phyloP scores from a whole-genome alignment of 768 basidiomycete genomes.

The Leucocoprinus sp. region DNA sequence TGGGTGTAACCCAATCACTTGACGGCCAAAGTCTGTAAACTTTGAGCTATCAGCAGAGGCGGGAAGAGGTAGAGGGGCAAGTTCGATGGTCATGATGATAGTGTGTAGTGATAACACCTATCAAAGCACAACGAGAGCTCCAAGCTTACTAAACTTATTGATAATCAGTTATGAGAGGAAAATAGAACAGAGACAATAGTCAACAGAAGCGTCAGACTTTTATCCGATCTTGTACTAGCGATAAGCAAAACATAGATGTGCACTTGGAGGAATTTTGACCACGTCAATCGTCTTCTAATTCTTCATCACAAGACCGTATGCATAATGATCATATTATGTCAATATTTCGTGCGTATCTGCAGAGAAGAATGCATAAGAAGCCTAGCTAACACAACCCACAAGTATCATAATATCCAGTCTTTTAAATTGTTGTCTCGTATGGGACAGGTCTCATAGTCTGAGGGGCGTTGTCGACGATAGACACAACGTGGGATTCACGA shows the following conservation, averaged over 20 bases:
- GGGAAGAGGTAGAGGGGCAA: slow-evolving; percentile 59
- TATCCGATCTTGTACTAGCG: not conserved
- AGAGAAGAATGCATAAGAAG: slow-evolving; percentile 12
- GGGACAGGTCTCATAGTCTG: slow-evolving; percentile 89
- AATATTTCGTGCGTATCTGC: slow-evolving; percentile 7
- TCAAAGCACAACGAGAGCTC: too few relatives aligned
- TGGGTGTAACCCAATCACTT: slow-evolving; percentile 65
- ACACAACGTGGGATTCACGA: slow-evolving; percentile 71
- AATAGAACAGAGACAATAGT: not conserved
- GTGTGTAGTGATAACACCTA: too few relatives aligned
- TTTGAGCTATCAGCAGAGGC: slow-evolving; percentile 57
- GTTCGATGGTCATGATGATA: slow-evolving; percentile 57
- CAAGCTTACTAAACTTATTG: too few relatives aligned
- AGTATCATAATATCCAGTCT: slow-evolving; percentile 15
- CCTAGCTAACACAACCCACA: slow-evolving; percentile 18
- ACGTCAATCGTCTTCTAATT: too few relatives aligned
- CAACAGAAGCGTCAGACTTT: not conserved
- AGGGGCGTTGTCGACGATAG: slow-evolving; percentile 65
- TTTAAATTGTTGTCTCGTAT: slow-evolving; percentile 96
- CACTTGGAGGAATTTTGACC: too few relatives aligned
- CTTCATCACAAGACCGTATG: too few relatives aligned
- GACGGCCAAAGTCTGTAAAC: slow-evolving; percentile 64
- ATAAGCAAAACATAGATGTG: not conserved
- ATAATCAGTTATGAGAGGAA: too few relatives aligned
- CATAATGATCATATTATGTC: slow-evolving; percentile 16